Conservation (phyloP, 495 filamentous ascomycete species). For the Aspergillus baeticus region DNA sequence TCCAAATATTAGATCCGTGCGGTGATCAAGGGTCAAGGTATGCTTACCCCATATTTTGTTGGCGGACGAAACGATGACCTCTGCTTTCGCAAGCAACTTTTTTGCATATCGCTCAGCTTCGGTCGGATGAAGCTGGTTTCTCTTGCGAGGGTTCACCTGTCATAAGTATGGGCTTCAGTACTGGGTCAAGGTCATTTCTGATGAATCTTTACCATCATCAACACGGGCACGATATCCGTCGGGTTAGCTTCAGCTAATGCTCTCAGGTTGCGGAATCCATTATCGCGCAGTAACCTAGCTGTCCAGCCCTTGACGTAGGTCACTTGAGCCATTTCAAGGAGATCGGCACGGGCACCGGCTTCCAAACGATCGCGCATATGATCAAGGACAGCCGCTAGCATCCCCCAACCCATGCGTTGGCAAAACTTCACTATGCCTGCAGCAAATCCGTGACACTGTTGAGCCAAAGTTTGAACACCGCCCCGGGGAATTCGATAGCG, state of each 20-base stretch:
- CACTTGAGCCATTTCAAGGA: constrained; percentile 71
- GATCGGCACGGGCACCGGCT: constrained; percentile 70
- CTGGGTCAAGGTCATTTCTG: neutral
- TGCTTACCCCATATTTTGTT: constrained; percentile 69
- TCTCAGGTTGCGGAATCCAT: constrained; percentile 67
- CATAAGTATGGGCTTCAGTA: neutral
- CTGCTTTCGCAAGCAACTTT: constrained; percentile 66
- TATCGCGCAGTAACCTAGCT: constrained; percentile 74
- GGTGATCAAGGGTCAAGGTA: neutral
- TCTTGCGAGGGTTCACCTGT: constrained; percentile 50
- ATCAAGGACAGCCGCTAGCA: constrained; percentile 71
- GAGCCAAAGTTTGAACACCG: constrained; percentile 67
- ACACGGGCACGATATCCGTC: constrained; percentile 64
- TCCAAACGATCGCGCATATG: constrained; percentile 76
- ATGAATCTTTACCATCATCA: constrained; percentile 56
- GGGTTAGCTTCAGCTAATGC: constrained; percentile 66
- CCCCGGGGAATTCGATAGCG: constrained; percentile 72
- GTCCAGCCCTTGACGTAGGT: constrained; percentile 78
- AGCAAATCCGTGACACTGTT: constrained; percentile 77
- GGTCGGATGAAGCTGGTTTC: constrained; percentile 53
- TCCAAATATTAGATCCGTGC: neutral
- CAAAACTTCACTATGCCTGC: constrained; percentile 77
- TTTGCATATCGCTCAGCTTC: constrained; percentile 62
- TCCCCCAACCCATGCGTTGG: constrained; percentile 70
- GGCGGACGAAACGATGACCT: constrained; percentile 67